These are phyloP conservation scores for Boletus patriciae DNA, from an alignment of 768 basidiomycete genomes.

Conservation along the genomic window DNA sequence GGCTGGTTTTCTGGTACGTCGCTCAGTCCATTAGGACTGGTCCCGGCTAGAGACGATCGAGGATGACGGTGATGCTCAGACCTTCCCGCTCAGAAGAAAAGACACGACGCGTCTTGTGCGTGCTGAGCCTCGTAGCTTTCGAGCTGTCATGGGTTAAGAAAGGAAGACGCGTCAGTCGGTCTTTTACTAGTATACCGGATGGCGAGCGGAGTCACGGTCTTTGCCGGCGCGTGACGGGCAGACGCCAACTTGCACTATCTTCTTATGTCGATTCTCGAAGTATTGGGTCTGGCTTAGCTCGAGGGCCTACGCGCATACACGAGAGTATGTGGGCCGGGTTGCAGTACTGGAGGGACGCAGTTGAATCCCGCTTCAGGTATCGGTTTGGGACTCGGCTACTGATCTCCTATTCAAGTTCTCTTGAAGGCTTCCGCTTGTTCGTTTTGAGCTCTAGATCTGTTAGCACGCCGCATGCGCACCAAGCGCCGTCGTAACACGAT, in stretches of 20 bases:
- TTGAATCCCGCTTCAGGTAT: too few relatives aligned
- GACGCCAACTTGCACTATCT: background rate
- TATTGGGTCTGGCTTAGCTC: too few relatives aligned
- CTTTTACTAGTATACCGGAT: conserved; percentile 12
- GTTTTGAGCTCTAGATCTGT: too few relatives aligned
- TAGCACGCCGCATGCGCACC: too few relatives aligned
- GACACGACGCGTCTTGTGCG: conserved; percentile 25
- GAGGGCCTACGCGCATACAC: too few relatives aligned
- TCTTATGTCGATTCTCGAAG: too few relatives aligned
- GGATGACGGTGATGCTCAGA: conserved; percentile 33
- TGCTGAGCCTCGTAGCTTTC: conserved; percentile 33
- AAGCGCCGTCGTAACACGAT: too few relatives aligned
- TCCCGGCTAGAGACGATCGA: conserved; percentile 32
- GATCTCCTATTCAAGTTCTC: too few relatives aligned
- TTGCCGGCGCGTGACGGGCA: conserved; percentile 20
- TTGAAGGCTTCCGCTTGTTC: too few relatives aligned
- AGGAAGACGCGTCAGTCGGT: background rate
- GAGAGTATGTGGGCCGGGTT: too few relatives aligned
- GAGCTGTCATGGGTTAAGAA: conserved; percentile 21
- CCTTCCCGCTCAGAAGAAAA: conserved; percentile 35
- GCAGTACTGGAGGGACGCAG: too few relatives aligned
- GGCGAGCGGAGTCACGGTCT: conserved; percentile 20
- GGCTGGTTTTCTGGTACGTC: conserved; percentile 34
- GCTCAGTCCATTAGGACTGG: conserved; percentile 27
- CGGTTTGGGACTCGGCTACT: too few relatives aligned